Evolutionary conservation across 352 stramenopile genomes (phyloP).

Genomic region (Peronospora farinosa): DNA sequence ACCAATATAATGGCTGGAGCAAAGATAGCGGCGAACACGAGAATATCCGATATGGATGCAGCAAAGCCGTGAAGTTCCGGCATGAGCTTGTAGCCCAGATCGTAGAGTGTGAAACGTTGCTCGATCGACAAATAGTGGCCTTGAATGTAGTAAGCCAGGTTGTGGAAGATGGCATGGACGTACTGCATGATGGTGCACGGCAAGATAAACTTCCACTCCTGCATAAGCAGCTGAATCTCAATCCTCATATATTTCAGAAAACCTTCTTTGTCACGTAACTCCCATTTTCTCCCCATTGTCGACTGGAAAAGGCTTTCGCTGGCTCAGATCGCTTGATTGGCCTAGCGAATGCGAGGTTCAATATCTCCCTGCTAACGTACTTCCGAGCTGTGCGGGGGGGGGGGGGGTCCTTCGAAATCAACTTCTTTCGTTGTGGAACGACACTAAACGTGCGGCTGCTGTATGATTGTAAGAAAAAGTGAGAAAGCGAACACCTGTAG

Average conservation of each 20-base stretch:
- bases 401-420: no score
- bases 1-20: constrained; percentile 64
- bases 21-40: constrained; percentile 74
- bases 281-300: constrained; percentile 31
- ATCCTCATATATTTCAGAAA: constrained; percentile 60
- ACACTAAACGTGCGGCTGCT: background rate
- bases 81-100: constrained; percentile 74
- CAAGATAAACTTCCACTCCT: constrained; percentile 71
- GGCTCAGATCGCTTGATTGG: background rate
- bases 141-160: constrained; percentile 83
- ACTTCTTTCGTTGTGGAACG: no score
- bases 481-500: background rate
- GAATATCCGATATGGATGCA: constrained; percentile 55
- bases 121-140: constrained; percentile 47
- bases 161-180: constrained; percentile 78
- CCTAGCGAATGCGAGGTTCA: background rate
- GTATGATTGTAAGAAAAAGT: background rate
- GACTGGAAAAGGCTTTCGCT: background rate
- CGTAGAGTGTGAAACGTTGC: constrained; percentile 70
- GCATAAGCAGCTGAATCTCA: constrained; percentile 48
- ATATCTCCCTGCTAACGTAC: no score
- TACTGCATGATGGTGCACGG: constrained; percentile 83
- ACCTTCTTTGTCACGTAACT: constrained; percentile 49
- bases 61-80: constrained; percentile 44
- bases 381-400: no score